These are phyloP conservation scores for Kurtzmaniella quercitrusa DNA, from an alignment of 1,139 yeast genomes.

Conservation along the genomic window DNA sequence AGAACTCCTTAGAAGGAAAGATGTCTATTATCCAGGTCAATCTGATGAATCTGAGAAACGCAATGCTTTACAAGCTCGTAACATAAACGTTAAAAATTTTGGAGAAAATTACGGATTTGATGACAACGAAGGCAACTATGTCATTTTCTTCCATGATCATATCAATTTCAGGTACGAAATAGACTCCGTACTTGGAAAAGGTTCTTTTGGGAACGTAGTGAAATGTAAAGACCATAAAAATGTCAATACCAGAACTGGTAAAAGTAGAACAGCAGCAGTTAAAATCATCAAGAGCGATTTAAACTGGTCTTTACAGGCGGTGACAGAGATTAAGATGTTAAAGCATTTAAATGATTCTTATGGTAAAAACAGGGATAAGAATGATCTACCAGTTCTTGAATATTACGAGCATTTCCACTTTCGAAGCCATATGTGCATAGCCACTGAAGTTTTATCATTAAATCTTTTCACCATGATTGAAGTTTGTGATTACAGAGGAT, in stretches of 20 bases:
- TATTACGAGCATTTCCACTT: slow-evolving; percentile 73
- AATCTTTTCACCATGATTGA: slow-evolving; percentile 68
- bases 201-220: slow-evolving; percentile 81
- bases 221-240: slow-evolving; percentile 66
- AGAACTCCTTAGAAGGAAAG: slow-evolving; percentile 41
- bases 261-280: slow-evolving; percentile 52
- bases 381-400: slow-evolving; percentile 31
- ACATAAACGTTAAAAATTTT: slow-evolving; percentile 42
- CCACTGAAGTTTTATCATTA: slow-evolving; percentile 67
- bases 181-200: slow-evolving; percentile 59
- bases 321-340: slow-evolving; percentile 70
- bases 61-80: slow-evolving; percentile 12
- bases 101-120: slow-evolving; percentile 67
- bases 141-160: slow-evolving; percentile 59
- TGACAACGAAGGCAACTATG: slow-evolving; percentile 63
- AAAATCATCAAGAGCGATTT: slow-evolving; percentile 74
- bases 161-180: slow-evolving; percentile 73
- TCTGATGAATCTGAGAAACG: neutral
- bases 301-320: slow-evolving; percentile 74
- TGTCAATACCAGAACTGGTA: slow-evolving; percentile 15
- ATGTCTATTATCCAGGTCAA: slow-evolving; percentile 28
- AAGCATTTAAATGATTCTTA: slow-evolving; percentile 33
- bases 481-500: slow-evolving; percentile 56
- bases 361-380: neutral
- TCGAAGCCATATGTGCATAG: slow-evolving; percentile 79